Conservation (phyloP, 1,284 basidiomycete species). For the Sparassis latifolia region DNA sequence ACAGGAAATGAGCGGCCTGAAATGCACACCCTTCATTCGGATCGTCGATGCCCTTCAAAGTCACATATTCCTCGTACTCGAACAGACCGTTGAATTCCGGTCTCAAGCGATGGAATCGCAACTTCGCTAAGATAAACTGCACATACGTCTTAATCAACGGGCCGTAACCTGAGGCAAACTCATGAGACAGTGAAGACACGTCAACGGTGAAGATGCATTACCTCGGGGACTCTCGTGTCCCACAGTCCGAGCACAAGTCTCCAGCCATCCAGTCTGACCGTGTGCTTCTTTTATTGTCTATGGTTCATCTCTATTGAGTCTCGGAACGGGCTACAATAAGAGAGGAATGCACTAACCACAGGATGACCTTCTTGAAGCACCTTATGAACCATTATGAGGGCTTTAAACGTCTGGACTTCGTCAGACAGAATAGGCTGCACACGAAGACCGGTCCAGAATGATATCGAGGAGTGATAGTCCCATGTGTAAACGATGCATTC, state of each 20-base stretch:
- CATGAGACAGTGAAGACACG: slow-evolving; percentile 3
- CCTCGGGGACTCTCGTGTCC: slow-evolving; percentile 76
- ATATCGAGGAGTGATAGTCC: slow-evolving; percentile 96
- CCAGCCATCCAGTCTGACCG: slow-evolving; percentile 93
- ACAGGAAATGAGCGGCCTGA: neutral
- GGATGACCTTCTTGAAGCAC: slow-evolving; percentile 94
- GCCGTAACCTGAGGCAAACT: slow-evolving; percentile 64
- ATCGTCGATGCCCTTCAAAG: slow-evolving; percentile 92
- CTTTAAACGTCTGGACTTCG: slow-evolving; percentile 96
- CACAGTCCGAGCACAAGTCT: slow-evolving; percentile 89
- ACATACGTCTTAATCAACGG: slow-evolving; percentile 91
- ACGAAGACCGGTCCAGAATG: slow-evolving; percentile 92
- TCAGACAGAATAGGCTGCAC: slow-evolving; percentile 93
- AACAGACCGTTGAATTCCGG: slow-evolving; percentile 96
- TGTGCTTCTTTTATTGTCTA: slow-evolving; percentile 94
- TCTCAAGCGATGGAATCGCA: slow-evolving; percentile 88
- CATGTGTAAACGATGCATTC: slow-evolving; percentile 97
- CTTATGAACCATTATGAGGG: slow-evolving; percentile 93
- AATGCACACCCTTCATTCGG: slow-evolving; percentile 87
- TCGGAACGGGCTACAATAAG: neutral
- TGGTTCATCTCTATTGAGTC: slow-evolving; percentile 1
- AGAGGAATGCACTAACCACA: slow-evolving; percentile 49
- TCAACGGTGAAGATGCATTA: slow-evolving; percentile 25
- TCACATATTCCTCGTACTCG: slow-evolving; percentile 96
- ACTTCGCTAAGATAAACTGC: slow-evolving; percentile 89